These are phyloP conservation scores for Botryotinia narcissicola DNA, from an alignment of 2,329 filamentous ascomycete genomes.

Conservation along the genomic window DNA sequence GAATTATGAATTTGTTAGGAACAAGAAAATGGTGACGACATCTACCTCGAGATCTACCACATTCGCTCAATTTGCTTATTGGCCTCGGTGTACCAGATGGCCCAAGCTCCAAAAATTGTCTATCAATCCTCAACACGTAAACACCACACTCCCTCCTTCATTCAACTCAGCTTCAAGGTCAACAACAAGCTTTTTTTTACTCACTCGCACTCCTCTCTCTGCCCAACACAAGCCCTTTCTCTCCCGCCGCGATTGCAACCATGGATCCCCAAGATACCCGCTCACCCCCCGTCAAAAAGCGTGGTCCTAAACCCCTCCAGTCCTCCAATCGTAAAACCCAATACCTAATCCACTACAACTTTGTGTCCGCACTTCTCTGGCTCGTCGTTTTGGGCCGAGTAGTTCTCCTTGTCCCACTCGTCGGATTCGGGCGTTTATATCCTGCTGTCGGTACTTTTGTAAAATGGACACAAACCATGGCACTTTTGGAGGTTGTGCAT, in stretches of 20 bases:
- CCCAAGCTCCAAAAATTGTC: constrained; percentile 18
- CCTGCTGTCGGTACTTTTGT: constrained; percentile 63
- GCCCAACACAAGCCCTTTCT: neutral
- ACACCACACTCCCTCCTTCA: neutral
- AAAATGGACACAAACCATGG: constrained; percentile 80
- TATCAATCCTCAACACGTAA: neutral
- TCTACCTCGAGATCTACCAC: neutral
- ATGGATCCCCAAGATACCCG: constrained; percentile 27
- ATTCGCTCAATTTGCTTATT: neutral
- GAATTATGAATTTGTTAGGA: neutral
- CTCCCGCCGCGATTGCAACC: neutral
- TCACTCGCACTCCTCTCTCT: neutral
- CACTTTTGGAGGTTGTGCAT: constrained; percentile 80
- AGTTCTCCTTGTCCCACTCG: constrained; percentile 50
- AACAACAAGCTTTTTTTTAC: neutral
- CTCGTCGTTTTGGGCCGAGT: constrained; percentile 70
- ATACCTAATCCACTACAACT: constrained; percentile 87
- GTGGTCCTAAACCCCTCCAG: constrained; percentile 33
- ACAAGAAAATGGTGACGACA: neutral
- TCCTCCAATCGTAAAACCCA: constrained; percentile 51
- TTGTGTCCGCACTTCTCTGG: constrained; percentile 75
- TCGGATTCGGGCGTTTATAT: constrained; percentile 60
- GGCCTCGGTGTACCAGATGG: neutral
- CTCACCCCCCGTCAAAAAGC: constrained; percentile 21
- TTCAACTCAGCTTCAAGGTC: neutral